Evolutionary conservation across 1,139 yeast genomes (phyloP).

Genomic region (Candida tetrigidarum): DNA sequence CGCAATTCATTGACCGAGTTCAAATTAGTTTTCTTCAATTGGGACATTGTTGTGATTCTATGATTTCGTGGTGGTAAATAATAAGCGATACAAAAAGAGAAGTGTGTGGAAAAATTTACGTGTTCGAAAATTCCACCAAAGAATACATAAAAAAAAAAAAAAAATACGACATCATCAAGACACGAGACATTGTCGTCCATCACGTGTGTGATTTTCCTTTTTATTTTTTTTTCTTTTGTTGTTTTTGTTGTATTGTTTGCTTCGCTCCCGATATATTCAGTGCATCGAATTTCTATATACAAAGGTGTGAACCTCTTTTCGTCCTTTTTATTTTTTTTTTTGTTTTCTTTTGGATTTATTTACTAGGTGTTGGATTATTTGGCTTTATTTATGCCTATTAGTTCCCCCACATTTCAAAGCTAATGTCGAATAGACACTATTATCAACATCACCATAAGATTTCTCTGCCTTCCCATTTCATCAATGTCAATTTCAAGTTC

Average conservation of each 20-base stretch:
- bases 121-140: slow-evolving; percentile 5
- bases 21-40: slow-evolving; percentile 26
- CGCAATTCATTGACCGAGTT: slow-evolving; percentile 53
- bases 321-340: too few relatives aligned
- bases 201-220: background rate
- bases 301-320: background rate
- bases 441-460: slow-evolving; percentile 16
- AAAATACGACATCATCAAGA: background rate
- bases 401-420: slow-evolving; percentile 1
- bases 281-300: background rate
- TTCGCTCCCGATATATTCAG: background rate
- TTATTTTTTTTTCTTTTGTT: background rate
- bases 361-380: too few relatives aligned
- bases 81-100: too few relatives aligned
- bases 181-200: background rate
- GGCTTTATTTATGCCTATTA: slow-evolving; percentile 4
- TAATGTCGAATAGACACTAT: slow-evolving; percentile 6
- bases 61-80: background rate
- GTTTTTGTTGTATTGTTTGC: too few relatives aligned
- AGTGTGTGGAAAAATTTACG: slow-evolving; percentile 2
- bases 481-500: slow-evolving; percentile 85
- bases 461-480: slow-evolving; percentile 65
- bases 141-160: background rate
- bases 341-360: background rate
- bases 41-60: slow-evolving; percentile 20